phyloP scores from a whole-genome alignment of 345 rosid species.

The Corymbia maculata region DNA sequence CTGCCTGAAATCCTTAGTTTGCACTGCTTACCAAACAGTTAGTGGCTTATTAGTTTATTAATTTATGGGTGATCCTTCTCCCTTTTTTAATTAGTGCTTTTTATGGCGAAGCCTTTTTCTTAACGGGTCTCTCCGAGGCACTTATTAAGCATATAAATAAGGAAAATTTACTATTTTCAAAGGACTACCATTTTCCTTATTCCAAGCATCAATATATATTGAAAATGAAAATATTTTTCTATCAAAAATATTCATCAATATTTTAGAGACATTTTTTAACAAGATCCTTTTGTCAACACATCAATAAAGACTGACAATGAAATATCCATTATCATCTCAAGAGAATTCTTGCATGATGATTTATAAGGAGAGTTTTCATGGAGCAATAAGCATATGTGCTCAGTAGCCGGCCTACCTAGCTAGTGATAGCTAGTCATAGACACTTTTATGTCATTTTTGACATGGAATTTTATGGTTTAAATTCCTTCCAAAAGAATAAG shows the following conservation, averaged over 20 bases:
- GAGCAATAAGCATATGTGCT: neutral
- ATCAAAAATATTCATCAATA: neutral
- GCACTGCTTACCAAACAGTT: neutral
- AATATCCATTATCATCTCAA: neutral
- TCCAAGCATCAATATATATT: neutral
- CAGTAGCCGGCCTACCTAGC: neutral
- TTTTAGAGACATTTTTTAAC: neutral
- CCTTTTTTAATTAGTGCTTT: neutral
- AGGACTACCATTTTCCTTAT: neutral
- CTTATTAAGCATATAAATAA: neutral
- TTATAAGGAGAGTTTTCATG: neutral
- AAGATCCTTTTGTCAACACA: neutral
- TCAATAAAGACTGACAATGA: neutral
- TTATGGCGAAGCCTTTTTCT: rapidly evolving
- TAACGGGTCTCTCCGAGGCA: neutral
- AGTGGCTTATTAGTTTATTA: neutral
- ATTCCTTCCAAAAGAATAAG: neutral
- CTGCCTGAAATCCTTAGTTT: neutral
- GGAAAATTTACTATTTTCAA: neutral
- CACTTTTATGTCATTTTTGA: neutral
- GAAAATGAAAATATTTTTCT: neutral
- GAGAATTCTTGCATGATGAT: neutral
- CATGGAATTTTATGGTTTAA: neutral
- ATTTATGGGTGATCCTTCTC: neutral
- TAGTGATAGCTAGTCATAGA: neutral